phyloP scores from a whole-genome alignment of 1,139 yeast species.

The Pichia sp. region DNA sequence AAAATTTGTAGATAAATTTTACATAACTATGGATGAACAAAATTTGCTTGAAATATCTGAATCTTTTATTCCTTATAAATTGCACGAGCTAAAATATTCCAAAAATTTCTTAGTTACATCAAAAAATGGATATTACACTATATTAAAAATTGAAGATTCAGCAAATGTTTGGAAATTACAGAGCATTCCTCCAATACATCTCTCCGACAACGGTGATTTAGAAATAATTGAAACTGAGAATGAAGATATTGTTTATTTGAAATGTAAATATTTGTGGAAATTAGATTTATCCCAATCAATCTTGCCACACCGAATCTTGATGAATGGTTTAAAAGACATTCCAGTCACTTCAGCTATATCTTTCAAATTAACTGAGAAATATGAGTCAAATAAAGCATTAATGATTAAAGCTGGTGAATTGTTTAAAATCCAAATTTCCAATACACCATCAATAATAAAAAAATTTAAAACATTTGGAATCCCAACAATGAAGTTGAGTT shows the following conservation, averaged over 20 bases:
- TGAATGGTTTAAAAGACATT: constrained; percentile 29
- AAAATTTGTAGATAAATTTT: too few relatives aligned
- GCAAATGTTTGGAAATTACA: too few relatives aligned
- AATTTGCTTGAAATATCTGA: too few relatives aligned
- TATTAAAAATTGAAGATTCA: background rate
- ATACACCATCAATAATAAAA: background rate
- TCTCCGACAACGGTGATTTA: constrained; percentile 6
- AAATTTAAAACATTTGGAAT: constrained; percentile 3
- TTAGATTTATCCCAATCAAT: constrained; percentile 32
- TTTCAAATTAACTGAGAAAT: background rate
- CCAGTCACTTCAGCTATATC: background rate
- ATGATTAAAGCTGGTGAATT: background rate
- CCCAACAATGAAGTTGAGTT: constrained; percentile 6
- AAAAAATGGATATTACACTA: constrained; percentile 11
- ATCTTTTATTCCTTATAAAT: constrained; percentile 3
- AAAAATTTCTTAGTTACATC: constrained; percentile 8
- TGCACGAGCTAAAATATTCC: background rate
- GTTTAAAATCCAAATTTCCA: background rate
- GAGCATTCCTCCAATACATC: background rate
- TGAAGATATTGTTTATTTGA: constrained; percentile 19
- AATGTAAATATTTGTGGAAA: constrained; percentile 40
- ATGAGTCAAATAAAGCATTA: background rate
- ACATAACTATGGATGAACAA: too few relatives aligned
- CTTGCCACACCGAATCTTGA: constrained; percentile 38
- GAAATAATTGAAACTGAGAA: constrained; percentile 9